phyloP scores from a whole-genome alignment of 306 rosid genomes.

The Fagus sylvatica region DNA sequence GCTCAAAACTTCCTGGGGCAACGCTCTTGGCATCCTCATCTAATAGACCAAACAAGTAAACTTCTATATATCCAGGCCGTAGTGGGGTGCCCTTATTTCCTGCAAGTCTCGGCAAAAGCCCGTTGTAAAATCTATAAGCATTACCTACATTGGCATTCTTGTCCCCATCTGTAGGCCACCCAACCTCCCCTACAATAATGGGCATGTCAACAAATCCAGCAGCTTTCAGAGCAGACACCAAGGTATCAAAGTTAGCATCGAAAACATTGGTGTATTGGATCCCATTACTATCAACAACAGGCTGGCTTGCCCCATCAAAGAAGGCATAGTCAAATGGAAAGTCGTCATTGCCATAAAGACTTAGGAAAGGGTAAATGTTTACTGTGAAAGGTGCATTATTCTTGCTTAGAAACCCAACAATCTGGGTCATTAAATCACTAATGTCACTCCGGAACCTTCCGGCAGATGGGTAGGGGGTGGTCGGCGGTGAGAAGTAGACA shows the following conservation, averaged over 20 bases:
- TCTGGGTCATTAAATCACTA: conserved; percentile 69
- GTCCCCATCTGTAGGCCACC: conserved; percentile 99
- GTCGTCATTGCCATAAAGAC: conserved; percentile 79
- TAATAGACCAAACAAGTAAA: conserved; percentile 78
- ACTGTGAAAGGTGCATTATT: conserved; percentile 85
- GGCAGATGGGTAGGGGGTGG: conserved; percentile 70
- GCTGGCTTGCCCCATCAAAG: conserved; percentile 73
- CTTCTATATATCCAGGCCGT: conserved; percentile 76
- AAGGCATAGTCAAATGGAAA: conserved; percentile 92
- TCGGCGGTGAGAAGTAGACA: conserved; percentile 68
- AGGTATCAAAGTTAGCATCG: conserved; percentile 90
- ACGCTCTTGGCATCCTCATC: conserved; percentile 91
- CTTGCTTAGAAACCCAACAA: conserved; percentile 68
- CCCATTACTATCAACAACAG: conserved; percentile 61
- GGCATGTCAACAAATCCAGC: conserved; percentile 65
- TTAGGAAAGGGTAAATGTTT: conserved; percentile 92
- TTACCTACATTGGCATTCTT: conserved; percentile 75
- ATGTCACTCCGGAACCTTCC: conserved; percentile 82
- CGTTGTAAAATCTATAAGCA: conserved; percentile 82
- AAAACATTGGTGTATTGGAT: conserved; percentile 78
- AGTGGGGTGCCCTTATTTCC: conserved; percentile 75
- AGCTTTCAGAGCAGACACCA: conserved; percentile 76
- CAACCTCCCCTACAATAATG: conserved; percentile 92
- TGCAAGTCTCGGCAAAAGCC: conserved; percentile 75
- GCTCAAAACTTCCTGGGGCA: conserved; percentile 86